These are phyloP conservation scores for Auriscalpium microsporum DNA, from an alignment of 768 basidiomycete species.

Conservation along the genomic window DNA sequence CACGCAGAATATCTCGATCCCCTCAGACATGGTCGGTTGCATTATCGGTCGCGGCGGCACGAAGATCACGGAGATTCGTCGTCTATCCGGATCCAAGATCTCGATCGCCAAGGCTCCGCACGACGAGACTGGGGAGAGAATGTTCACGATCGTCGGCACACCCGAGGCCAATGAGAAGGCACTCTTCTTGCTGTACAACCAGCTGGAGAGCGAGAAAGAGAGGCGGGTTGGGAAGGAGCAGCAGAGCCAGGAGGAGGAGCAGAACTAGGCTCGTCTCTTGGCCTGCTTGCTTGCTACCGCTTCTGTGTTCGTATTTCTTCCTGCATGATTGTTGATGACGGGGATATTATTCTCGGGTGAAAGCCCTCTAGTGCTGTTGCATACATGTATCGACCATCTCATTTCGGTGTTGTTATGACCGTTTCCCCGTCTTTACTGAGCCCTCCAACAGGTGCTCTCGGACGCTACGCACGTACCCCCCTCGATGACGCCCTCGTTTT, in stretches of 20 bases:
- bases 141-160: conserved; percentile 98
- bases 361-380: conserved; percentile 14
- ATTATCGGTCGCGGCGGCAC: conserved; percentile 94
- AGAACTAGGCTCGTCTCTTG: conserved; percentile 11
- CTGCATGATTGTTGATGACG: conserved; percentile 9
- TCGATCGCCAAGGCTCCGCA: conserved; percentile 99
- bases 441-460: not conserved
- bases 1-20: conserved; percentile 98
- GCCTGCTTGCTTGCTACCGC: not conserved
- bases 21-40: conserved; percentile 97
- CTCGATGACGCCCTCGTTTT: conserved; percentile 1
- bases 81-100: conserved; percentile 95
- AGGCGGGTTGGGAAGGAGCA: conserved; percentile 81
- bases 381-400: conserved; percentile 16
- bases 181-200: conserved; percentile 93
- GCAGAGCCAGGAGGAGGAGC: conserved; percentile 52
- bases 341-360: conserved; percentile 16
- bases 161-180: conserved; percentile 98
- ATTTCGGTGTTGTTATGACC: not conserved
- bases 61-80: conserved; percentile 98
- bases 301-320: conserved; percentile 5
- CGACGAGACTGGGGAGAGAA: conserved; percentile 97
- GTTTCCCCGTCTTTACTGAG: not conserved
- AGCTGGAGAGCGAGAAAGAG: conserved; percentile 94
- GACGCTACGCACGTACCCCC: not conserved